Base-by-base conservation (phyloP, 1,284 basidiomycete species). In the Ustilago cynodontis region DNA sequence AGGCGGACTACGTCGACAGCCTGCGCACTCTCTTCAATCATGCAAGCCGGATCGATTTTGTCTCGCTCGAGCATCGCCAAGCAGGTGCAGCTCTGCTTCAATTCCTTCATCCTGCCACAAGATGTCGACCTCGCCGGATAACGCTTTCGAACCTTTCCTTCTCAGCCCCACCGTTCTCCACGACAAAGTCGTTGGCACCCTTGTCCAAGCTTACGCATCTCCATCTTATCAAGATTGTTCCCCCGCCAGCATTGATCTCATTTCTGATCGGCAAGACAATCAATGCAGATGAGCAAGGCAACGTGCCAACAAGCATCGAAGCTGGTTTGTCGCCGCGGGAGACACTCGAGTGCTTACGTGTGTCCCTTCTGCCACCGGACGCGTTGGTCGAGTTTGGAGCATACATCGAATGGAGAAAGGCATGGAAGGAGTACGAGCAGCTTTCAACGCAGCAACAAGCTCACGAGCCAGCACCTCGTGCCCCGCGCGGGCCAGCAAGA, bases 211-310 rank as follows among this genome's bases (percentile, higher is more conserved):
- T 74, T 10, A 66, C 64, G 28, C 65, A 67, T 28, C 63, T 74
- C 43, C 71, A 74, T 22, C 45, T 74, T 16, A 74, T 74, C 63
- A 74, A 74, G 58, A 59, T 74, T 20, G 66, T 74, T 0, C 71
- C 71, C 1, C 71, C 71, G 13, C 71, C 71, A 24, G 63, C 71
- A 18, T 52, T 74, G 56, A 69, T 74, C n/a, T 67, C 59, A 11
- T 74, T 69, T 35, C 51, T 74, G 14, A 60, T 66, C 0, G 66
- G 71, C 31, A 60, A 65, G 26, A 31, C 51, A 55, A 74, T 74
- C 51, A 65, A 65, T 22, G 18, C 59, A 3, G 59, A 69, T 9
- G 66, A 74, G 31, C 62, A 69, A 28, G 63, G 66, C n/a, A 70
- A 66, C 18, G 63, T 74, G 11, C 59, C 63, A 0, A 49, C 49